Conservation (phyloP, 345 rosid species). For the Populus davidiana region DNA sequence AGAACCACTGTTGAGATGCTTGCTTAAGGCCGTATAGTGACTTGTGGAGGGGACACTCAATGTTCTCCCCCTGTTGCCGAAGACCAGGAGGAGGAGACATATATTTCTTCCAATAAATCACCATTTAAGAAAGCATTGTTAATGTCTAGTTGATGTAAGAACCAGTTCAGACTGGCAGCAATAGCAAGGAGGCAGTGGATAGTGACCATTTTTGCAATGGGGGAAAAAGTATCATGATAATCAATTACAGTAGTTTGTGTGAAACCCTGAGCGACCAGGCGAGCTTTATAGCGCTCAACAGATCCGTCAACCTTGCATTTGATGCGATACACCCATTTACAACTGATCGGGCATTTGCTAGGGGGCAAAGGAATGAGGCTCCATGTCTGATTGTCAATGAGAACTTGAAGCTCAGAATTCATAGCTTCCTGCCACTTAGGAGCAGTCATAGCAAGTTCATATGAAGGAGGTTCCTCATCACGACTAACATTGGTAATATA, state of each 20-base stretch:
- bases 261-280: too few species aligned
- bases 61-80: neutral
- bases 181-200: neutral
- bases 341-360: neutral
- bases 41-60: neutral
- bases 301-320: neutral
- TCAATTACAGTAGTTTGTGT: too few species aligned
- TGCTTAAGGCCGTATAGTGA: neutral
- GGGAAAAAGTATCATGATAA: too few species aligned
- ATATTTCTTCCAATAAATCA: too few species aligned
- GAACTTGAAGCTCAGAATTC: neutral
- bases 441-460: neutral
- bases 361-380: neutral
- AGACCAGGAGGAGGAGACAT: neutral
- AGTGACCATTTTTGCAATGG: neutral
- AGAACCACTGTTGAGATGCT: too few species aligned
- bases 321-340: neutral
- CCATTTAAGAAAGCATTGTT: too few species aligned
- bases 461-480: neutral
- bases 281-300: neutral
- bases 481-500: neutral
- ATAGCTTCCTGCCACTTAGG: too few species aligned
- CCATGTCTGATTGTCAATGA: neutral
- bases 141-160: too few species aligned
- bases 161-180: too few species aligned